Evolutionary conservation across 176 grass and related monocot species (phyloP), one percentile per base, ranked within the genome.

Genomic region (Cocos nucifera): DNA sequence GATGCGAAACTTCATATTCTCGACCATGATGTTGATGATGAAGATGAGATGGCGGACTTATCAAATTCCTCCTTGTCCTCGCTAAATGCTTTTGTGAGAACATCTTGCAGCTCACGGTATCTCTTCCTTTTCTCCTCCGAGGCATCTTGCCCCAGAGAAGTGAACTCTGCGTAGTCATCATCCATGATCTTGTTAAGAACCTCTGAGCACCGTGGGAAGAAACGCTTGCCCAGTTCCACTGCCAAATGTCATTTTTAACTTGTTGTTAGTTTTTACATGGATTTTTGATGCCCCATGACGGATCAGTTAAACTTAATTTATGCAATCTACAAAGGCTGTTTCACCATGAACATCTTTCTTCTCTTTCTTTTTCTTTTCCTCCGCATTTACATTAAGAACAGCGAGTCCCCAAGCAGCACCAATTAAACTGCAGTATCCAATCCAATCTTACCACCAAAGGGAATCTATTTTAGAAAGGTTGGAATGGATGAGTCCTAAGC

Each of bases 151-250:
- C 67, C 66, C 0, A 71, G 65, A 8, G 54, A 86, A 56, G 17
- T 62, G 4, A 77, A 35, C 26, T 77, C 79, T 7, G 17, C 12
- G 4, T 49, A 28, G 20, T 98, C 85, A 6, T 83, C 82, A 39
- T 93, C 88, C 84, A 98, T 86, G 53, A 86, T 69, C 54, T 81
- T 72, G 64, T 98, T 71, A 4, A 98, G 57, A 1, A 77, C 64
- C 5, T 29, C 22, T 6, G 85, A 92, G 81, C 94, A 98, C 6
- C 94, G 76, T 0, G 94, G 94, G 63, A 98, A 98, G 53, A 58
- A 98, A 17, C 67, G 59, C 56, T 83, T 93, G 5, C 94, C 88
- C 16, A 92, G 67, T 64, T 92, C 79, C 50, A 98, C 88, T 98
- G 79, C 17, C 22, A 77, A 15, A 80, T 4, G 59, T 50, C 35